Percentiles rank a stretch among this genome's conserved stretches.
phyloP scores from a whole-genome alignment of 2,329 filamentous ascomycete species.

The Trichoderma breve region DNA sequence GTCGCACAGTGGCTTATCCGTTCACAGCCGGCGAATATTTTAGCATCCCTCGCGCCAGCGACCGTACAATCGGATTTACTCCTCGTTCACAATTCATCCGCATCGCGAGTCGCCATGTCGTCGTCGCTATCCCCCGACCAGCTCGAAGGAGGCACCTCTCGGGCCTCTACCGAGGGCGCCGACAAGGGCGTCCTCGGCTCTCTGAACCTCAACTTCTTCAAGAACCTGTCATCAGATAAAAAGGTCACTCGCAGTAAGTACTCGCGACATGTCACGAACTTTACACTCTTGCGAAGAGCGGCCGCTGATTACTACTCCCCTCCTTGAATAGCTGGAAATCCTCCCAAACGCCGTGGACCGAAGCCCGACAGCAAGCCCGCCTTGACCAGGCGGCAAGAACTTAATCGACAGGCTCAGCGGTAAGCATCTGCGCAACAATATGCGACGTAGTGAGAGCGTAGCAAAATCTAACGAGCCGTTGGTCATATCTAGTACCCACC shows the following conservation, averaged over 20 bases:
- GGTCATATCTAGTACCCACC: conserved; percentile 69
- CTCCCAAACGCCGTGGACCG: conserved; percentile 84
- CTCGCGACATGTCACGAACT: background rate
- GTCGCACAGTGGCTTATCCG: conserved; percentile 16
- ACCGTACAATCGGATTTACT: background rate
- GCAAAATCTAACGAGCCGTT: background rate
- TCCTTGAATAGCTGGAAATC: conserved; percentile 65
- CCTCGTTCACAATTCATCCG: background rate
- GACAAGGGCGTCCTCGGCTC: conserved; percentile 41
- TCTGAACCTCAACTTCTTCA: conserved; percentile 57
- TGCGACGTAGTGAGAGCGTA: background rate
- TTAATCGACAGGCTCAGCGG: conserved; percentile 95
- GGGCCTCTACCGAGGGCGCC: conserved; percentile 30
- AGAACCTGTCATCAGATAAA: conserved; percentile 65
- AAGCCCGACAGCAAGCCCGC: conserved; percentile 97
- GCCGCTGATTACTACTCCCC: conserved; percentile 13
- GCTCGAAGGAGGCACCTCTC: conserved; percentile 29
- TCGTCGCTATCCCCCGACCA: conserved; percentile 48
- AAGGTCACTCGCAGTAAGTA: conserved; percentile 69
- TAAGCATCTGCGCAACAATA: conserved; percentile 40
- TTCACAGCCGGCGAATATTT: conserved; percentile 6
- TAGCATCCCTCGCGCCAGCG: conserved; percentile 4
- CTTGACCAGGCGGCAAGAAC: conserved; percentile 83
- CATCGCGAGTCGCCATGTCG: conserved; percentile 32
- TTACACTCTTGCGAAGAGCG: background rate